Conservation (phyloP, 805 yeast genomes). For the Wickerhamomyces pijperi region DNA sequence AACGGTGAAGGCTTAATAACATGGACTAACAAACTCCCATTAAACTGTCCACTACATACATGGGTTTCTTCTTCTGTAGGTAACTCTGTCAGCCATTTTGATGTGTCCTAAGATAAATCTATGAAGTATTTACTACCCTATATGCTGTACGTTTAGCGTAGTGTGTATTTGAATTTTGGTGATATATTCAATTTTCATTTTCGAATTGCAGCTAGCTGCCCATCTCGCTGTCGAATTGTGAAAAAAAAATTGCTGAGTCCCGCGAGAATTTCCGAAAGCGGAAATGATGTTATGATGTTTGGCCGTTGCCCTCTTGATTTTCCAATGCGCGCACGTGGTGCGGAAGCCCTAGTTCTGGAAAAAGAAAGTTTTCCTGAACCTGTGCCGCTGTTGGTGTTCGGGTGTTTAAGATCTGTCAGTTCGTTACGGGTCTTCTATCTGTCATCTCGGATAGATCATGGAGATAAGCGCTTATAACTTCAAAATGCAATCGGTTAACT, state of each 20-base stretch:
- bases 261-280: neutral
- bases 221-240: neutral
- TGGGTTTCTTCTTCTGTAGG: conserved; percentile 98
- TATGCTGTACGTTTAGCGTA: neutral
- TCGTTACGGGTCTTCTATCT: too few species aligned
- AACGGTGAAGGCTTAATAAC: neutral
- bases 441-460: too few species aligned
- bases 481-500: too few species aligned
- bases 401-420: neutral
- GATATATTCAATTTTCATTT: neutral
- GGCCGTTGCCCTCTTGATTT: neutral
- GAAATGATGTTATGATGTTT: neutral
- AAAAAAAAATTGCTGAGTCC: neutral
- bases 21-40: neutral
- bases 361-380: too few species aligned
- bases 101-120: conserved; percentile 1
- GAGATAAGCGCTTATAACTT: neutral
- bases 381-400: neutral
- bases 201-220: too few species aligned
- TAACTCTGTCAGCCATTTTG: conserved; percentile 98
- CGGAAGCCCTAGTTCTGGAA: neutral
- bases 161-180: neutral
- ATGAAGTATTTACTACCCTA: neutral
- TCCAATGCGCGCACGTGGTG: neutral
- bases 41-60: conserved; percentile 47